phyloP scores from a whole-genome alignment of 345 rosid genomes.

The Brassica incana region DNA sequence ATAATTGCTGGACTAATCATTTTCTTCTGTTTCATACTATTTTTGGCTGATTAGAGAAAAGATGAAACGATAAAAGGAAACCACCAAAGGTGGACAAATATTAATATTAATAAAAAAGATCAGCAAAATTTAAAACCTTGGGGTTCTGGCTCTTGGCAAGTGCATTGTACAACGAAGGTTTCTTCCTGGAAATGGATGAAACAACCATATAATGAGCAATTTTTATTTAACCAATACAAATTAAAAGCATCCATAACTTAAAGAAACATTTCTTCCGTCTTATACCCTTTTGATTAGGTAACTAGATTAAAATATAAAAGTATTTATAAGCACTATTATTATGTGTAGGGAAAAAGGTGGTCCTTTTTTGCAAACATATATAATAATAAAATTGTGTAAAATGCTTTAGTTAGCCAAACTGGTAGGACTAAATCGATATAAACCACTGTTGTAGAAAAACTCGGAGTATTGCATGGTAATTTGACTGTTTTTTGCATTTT shows the following conservation, averaged over 20 bases:
- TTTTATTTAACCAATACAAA: not conserved
- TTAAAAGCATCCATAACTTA: not conserved
- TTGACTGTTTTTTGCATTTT: too few species aligned
- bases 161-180: slow-evolving; percentile 55
- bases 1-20: not conserved
- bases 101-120: not conserved
- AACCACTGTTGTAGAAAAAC: too few species aligned
- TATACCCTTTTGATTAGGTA: too few species aligned
- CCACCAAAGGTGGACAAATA: not conserved
- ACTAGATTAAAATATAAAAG: too few species aligned
- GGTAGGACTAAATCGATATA: too few species aligned
- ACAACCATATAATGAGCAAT: slow-evolving; percentile 8
- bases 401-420: too few species aligned
- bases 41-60: not conserved
- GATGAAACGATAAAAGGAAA: not conserved
- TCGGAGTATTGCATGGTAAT: too few species aligned
- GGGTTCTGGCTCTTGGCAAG: slow-evolving; percentile 85
- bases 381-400: too few species aligned
- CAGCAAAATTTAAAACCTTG: slow-evolving; percentile 51
- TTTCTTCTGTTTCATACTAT: not conserved
- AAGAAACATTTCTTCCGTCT: too few species aligned
- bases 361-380: too few species aligned
- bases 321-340: too few species aligned
- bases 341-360: too few species aligned
- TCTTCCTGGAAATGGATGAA: slow-evolving; percentile 57